A percentile compares a stretch with the other conserved stretches of the same genome.
phyloP scores from a whole-genome alignment of 192 early-diverging fungal genomes.

The Entomortierella chlamydospora region DNA sequence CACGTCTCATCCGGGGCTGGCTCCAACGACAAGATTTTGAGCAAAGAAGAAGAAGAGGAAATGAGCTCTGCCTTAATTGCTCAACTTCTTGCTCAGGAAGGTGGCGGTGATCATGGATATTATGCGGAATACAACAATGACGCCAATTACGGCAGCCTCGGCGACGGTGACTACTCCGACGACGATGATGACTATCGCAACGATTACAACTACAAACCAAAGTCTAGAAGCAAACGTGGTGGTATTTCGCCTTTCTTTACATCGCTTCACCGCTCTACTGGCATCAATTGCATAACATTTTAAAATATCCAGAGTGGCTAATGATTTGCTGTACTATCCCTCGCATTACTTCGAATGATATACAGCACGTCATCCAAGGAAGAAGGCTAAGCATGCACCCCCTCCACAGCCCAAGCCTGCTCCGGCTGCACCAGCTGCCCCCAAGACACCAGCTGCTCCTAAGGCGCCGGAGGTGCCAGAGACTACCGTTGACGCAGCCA shows the following conservation, averaged over 20 bases:
- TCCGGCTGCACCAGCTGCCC: background rate
- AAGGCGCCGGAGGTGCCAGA: background rate
- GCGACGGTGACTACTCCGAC: constrained; percentile 49
- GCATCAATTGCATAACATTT: background rate
- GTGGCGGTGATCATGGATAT: constrained; percentile 62
- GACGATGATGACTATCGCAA: constrained; percentile 66
- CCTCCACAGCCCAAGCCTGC: constrained; percentile 4
- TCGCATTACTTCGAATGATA: background rate
- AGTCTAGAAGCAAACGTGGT: constrained; percentile 41
- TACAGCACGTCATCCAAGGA: background rate
- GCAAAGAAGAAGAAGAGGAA: constrained; percentile 82
- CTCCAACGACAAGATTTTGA: constrained; percentile 50
- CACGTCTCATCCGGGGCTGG: background rate
- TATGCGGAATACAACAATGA: constrained; percentile 73
- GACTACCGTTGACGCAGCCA: constrained; percentile 21
- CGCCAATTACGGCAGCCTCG: constrained; percentile 46
- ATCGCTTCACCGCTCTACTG: background rate
- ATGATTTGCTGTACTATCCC: background rate
- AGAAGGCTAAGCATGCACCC: constrained; percentile 20
- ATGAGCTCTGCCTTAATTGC: constrained; percentile 86
- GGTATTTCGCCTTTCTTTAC: constrained; percentile 13
- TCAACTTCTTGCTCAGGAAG: constrained; percentile 79
- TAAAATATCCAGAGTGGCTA: background rate
- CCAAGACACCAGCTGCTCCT: background rate
- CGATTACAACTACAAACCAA: constrained; percentile 51